Conservation (phyloP, 208 protist genomes). For the Acanthamoeba lugdunensis region DNA sequence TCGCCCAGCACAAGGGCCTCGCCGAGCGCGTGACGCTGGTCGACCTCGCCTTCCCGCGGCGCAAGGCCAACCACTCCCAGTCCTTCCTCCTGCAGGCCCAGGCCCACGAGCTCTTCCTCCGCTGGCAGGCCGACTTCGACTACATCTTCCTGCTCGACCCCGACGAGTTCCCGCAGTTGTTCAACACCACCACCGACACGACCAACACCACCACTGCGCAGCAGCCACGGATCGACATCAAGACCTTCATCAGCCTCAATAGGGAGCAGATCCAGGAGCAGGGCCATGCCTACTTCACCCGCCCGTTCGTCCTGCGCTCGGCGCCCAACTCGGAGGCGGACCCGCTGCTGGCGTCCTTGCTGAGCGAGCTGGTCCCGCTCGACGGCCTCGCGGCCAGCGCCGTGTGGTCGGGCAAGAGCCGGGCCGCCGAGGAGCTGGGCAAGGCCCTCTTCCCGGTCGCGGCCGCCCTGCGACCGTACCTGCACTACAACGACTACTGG, state of each 20-base stretch:
- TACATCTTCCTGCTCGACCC: neutral
- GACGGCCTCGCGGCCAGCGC: too few relatives aligned
- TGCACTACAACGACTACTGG: too few relatives aligned
- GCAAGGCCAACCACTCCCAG: neutral
- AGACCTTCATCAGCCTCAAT: neutral
- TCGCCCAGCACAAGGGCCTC: neutral
- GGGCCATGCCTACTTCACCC: neutral
- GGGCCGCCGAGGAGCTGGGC: too few relatives aligned
- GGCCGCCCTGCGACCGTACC: too few relatives aligned
- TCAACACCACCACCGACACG: neutral
- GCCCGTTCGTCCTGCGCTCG: neutral
- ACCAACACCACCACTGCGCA: too few relatives aligned
- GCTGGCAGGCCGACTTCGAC: conserved; percentile 22
- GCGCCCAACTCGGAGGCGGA: neutral
- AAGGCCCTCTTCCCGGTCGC: too few relatives aligned
- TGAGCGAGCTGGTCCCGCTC: neutral
- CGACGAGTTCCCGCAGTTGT: neutral
- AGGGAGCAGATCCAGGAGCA: neutral
- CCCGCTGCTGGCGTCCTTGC: neutral
- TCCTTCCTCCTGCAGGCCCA: neutral
- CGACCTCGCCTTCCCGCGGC: neutral
- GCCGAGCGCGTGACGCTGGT: neutral
- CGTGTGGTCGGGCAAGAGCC: too few relatives aligned
- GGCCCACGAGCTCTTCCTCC: neutral
- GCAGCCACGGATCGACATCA: neutral